A percentile compares a stretch with the other conserved stretches of the same genome.
phyloP scores from a whole-genome alignment of 202 grass and related monocot genomes.

The Digitaria exilis region DNA sequence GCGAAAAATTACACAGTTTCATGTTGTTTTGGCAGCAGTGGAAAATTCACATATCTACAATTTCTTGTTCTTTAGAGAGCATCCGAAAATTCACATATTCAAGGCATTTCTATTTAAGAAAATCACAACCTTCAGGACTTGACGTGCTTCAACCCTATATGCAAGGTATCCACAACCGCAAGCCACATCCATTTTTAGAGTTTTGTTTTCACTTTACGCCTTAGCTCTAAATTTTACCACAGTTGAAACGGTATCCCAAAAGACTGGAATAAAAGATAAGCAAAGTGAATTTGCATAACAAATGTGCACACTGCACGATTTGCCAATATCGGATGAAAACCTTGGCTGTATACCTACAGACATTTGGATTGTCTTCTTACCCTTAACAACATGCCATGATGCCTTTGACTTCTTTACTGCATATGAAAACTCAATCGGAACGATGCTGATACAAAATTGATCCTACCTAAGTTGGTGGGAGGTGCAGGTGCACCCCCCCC shows the following conservation, averaged over 20 bases:
- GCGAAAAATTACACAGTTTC: neutral
- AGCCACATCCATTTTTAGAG: neutral
- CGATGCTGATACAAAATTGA: conserved; percentile 4
- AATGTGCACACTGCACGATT: neutral
- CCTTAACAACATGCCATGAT: neutral
- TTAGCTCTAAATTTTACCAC: neutral
- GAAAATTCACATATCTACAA: neutral
- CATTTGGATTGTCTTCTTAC: neutral
- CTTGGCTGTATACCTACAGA: conserved; percentile 5
- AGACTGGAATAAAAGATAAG: neutral
- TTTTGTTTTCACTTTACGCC: neutral
- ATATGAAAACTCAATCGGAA: conserved; percentile 20
- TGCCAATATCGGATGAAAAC: neutral
- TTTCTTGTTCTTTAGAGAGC: neutral
- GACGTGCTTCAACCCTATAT: neutral
- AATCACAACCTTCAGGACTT: neutral
- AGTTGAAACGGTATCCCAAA: neutral
- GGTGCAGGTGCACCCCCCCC: neutral
- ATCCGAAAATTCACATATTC: neutral
- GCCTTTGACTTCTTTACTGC: neutral
- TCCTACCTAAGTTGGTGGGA: neutral
- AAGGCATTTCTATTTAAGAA: conserved; percentile 17
- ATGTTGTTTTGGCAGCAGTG: conserved; percentile 9
- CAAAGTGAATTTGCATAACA: neutral
- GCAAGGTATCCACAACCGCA: conserved; percentile 11